These are phyloP conservation scores for Penicillium waksmanii DNA, from an alignment of 495 filamentous ascomycete species.

Conservation along the genomic window DNA sequence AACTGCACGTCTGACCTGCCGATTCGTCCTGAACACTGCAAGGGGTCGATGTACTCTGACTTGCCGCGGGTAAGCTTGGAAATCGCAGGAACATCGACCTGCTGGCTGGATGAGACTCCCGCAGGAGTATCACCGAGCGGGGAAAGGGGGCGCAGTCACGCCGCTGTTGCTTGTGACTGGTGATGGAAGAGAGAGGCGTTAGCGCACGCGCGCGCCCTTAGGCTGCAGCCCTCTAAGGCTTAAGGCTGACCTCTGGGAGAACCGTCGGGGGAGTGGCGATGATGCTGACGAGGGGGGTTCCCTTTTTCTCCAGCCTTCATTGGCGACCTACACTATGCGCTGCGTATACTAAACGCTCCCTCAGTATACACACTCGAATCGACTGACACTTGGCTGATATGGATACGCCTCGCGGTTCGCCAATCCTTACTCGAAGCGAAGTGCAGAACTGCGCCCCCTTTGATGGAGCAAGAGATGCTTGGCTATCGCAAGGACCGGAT, in stretches of 20 bases:
- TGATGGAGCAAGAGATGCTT: slow-evolving; percentile 6
- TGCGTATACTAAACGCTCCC: too few species aligned
- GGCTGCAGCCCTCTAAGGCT: slow-evolving; percentile 48
- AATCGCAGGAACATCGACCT: slow-evolving; percentile 5
- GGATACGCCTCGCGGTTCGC: not conserved
- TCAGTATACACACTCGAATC: too few species aligned
- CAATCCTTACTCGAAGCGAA: slow-evolving; percentile 17
- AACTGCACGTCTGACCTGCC: slow-evolving; percentile 9
- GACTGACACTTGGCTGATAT: too few species aligned
- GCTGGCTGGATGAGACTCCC: too few species aligned
- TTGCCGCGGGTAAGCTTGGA: slow-evolving; percentile 21
- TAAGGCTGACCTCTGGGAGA: slow-evolving; percentile 31
- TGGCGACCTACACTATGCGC: slow-evolving; percentile 1
- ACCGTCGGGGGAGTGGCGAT: not conserved
- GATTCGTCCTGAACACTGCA: slow-evolving; percentile 19
- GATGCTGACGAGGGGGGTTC: not conserved
- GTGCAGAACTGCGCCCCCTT: slow-evolving; percentile 13
- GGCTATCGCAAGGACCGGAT: slow-evolving; percentile 6
- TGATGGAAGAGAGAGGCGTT: slow-evolving; percentile 11
- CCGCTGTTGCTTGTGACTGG: not conserved
- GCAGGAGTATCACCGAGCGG: too few species aligned
- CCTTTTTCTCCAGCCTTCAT: not conserved
- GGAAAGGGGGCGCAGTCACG: slow-evolving; percentile 4
- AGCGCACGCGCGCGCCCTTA: slow-evolving; percentile 18
- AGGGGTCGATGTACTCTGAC: slow-evolving; percentile 16